Base-by-base conservation (phyloP, 2,329 filamentous ascomycete species). In the Pseudocercospora pini-densiflorae region DNA sequence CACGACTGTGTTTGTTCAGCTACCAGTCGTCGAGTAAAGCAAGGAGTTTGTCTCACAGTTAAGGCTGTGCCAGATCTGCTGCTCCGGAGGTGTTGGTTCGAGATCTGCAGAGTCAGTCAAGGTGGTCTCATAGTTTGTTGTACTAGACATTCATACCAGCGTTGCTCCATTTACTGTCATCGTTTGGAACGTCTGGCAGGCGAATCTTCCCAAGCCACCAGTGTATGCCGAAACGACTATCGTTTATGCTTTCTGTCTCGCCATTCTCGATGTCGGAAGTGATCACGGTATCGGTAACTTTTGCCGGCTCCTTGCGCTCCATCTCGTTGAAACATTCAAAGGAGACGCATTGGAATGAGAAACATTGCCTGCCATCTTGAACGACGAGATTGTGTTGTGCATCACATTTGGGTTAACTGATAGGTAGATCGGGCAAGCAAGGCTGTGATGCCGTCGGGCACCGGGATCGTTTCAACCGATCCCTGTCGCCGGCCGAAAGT, bases 31-130 rank as follows among this genome's bases (percentile, higher is more conserved):
- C 27, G 33, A 9, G 19, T 47, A 23, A 16, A 19, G 5, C 5
- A 40, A 57, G 58, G 14, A 3, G 51, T 1, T 1, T 19, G 10
- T 24, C 68, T 64, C 12, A 70, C 66, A 71, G 16, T 70, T 70
- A 23, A 61, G 59, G 47, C 68, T 69, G 19, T 27, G 40, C 66
- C 68, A 70, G 10, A 61, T 72, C 40, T 62, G 66, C 54, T 66
- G 45, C n/a, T 49, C 47, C 29, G 66, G 57, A 7, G 61, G 54
- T n/a, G 45, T 65, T 9, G 70, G 68, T 27, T 70, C 68, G 2
- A 70, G 68, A 54, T 71, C 70, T 57, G 12, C 23, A 19, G 24
- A 4, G 9, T 51, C 47, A 51, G 47, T 24, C 47, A 10, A 14
- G 5, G 3, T 51, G 19, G 10, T 24, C 9, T 27, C 7, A 51